Conservation (phyloP, 1,284 basidiomycete genomes). For the Ganoderma meredithae region DNA sequence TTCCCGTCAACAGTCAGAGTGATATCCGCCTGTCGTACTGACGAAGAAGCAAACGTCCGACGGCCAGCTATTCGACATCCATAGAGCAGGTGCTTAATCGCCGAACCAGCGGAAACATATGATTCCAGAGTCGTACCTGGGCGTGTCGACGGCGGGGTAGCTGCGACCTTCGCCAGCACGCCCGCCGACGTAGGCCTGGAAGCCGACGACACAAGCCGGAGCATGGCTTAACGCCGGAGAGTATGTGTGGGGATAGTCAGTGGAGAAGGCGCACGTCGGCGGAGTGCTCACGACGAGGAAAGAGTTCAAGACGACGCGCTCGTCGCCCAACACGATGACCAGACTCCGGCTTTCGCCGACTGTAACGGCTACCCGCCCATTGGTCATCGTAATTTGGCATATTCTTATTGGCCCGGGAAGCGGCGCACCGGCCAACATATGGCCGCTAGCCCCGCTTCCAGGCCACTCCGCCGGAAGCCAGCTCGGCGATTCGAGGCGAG, state of each 20-base stretch:
- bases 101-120: background rate
- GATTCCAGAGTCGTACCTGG: constrained; percentile 44
- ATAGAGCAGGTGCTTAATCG: background rate
- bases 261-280: constrained; percentile 39
- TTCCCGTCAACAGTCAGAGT: constrained; percentile 93
- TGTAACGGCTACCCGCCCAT: constrained; percentile 28
- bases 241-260: constrained; percentile 23
- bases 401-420: constrained; percentile 12
- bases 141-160: constrained; percentile 49
- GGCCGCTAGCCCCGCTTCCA: background rate
- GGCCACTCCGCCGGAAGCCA: background rate
- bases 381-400: constrained; percentile 21
- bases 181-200: constrained; percentile 66
- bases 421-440: background rate
- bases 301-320: constrained; percentile 33
- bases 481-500: background rate
- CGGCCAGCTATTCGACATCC: constrained; percentile 47
- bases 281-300: constrained; percentile 36
- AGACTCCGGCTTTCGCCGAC: constrained; percentile 38
- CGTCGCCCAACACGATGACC: constrained; percentile 37
- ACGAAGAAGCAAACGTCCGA: constrained; percentile 69
- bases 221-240: constrained; percentile 50
- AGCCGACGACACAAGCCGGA: constrained; percentile 66
- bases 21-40: constrained; percentile 77
- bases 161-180: constrained; percentile 67